Percentiles rank a stretch among this genome's conserved stretches.
Evolutionary conservation across 192 early-diverging fungal genomes (phyloP).

Genomic region (Coemansia sp.): DNA sequence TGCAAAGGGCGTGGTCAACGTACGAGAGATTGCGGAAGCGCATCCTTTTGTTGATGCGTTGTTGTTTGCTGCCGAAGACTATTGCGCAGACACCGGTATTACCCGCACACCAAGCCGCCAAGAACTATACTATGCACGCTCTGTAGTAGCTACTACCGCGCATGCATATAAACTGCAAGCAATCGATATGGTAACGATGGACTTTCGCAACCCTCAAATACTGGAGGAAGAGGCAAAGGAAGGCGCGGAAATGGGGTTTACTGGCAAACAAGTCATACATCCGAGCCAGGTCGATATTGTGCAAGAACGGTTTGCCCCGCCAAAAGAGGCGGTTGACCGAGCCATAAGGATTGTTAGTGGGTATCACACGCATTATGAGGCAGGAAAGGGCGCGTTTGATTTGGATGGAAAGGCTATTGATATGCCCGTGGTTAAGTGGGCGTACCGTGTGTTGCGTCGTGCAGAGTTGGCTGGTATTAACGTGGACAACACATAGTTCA

Average conservation of each 20-base stretch:
- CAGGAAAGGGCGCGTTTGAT: constrained; percentile 87
- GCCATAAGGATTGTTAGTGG: constrained; percentile 73
- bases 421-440: constrained; percentile 91
- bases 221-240: constrained; percentile 80
- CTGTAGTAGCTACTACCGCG: constrained; percentile 77
- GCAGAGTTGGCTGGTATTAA: constrained; percentile 59
- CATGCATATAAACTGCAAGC: constrained; percentile 84
- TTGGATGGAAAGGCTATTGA: constrained; percentile 93
- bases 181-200: constrained; percentile 92
- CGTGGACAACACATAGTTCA: not conserved
- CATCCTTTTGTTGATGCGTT: constrained; percentile 80
- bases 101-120: constrained; percentile 66
- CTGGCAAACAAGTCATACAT: constrained; percentile 96
- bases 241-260: constrained; percentile 89
- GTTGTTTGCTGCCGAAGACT: constrained; percentile 94
- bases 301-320: constrained; percentile 76
- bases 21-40: constrained; percentile 77
- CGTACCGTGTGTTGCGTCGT: constrained; percentile 66
- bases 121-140: constrained; percentile 82
- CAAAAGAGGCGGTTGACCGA: constrained; percentile 60
- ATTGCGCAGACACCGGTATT: constrained; percentile 85
- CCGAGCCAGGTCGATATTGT: constrained; percentile 85
- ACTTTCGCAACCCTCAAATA: constrained; percentile 70
- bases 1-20: constrained; percentile 81
- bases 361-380: constrained; percentile 60